Base-by-base conservation (phyloP, 2,329 filamentous ascomycete species). In the Penicillium aurantiogriseum region DNA sequence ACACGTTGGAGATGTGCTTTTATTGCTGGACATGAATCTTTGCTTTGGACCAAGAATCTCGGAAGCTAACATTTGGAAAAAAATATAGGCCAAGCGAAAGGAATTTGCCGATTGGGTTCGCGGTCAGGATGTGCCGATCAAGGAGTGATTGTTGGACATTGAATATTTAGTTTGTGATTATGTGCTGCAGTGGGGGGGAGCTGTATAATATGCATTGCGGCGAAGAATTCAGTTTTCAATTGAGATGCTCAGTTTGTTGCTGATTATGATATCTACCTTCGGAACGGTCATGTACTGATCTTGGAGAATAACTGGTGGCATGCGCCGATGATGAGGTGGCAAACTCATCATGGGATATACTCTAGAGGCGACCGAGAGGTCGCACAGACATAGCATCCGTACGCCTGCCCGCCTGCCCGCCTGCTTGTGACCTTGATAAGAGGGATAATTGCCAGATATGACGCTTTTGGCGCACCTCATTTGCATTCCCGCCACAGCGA, bases 21-120 rank as follows among this genome's bases (percentile, higher is more conserved):
- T 35, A 45, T 40, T 19, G 15, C 19, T 15, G 42, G n/a, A 19
- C 23, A 35, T 7, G 3, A 10, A 38, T 11, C 17, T 15, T 46
- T 21, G 11, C 7, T 17, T 27, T 19, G 15, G 29, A 5, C 10
- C 1, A 27, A 36, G 21, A 21, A 35, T 44, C 3, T 43, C 31
- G 42, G 21, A 36, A 40, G 59, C 60, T 69, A 56, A 69, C 44
- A 9, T 33, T 40, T 53, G n/a, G 29, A 11, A 35, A 42, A 15
- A 36, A 43, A 51, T 47, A 42, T 21, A 83, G 80, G 77, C 76
- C 23, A 82, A 92, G 77, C 84, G 89, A 70, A 86, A 82, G 70
- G 89, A 92, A 58, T 96, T 96, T 79, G 83, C 85, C 17, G 82
- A 87, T 61, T 95, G 90, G 91, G 83, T 86, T 25, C 76, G 78